Evolutionary conservation across 139 green algal species (phyloP).

Genomic region (Chlamydomonas sphaeroides): DNA sequence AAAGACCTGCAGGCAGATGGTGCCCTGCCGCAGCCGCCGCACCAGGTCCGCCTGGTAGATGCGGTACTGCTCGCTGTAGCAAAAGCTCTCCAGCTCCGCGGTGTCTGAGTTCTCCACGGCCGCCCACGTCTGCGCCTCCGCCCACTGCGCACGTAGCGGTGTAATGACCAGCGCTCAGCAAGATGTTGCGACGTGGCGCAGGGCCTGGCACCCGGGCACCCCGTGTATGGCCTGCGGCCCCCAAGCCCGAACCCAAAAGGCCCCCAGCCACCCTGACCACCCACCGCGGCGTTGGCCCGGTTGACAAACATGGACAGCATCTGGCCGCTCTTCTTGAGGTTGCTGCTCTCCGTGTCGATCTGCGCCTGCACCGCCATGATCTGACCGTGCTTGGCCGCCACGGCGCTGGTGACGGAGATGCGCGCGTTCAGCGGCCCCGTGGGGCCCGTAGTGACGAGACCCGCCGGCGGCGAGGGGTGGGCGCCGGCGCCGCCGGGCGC

Average conservation of each 20-base stretch:
- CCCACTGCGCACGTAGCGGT: no score
- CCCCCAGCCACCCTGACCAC: no score
- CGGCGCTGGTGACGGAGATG: slow-evolving; percentile 17
- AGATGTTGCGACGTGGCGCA: no score
- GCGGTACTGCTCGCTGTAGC: slow-evolving; percentile 35
- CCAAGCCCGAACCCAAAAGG: no score
- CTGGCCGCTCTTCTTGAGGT: slow-evolving; percentile 18
- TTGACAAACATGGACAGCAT: slow-evolving; percentile 40
- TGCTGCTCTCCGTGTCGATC: slow-evolving; percentile 18
- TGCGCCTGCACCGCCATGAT: slow-evolving; percentile 42
- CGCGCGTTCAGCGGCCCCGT: slow-evolving; percentile 21
- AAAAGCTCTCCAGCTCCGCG: slow-evolving; percentile 19
- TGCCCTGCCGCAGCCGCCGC: slow-evolving; percentile 28
- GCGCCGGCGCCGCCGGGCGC: neutral
- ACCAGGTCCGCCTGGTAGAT: slow-evolving; percentile 42
- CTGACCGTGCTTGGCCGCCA: slow-evolving; percentile 34
- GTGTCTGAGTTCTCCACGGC: neutral
- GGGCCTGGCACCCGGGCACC: no score
- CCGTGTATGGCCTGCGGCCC: no score
- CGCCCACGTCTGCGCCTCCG: slow-evolving; percentile 26
- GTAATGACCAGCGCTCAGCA: no score
- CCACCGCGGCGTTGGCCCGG: slow-evolving; percentile 26
- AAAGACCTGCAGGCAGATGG: slow-evolving; percentile 31
- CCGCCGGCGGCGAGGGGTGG: neutral
- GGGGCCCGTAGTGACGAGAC: neutral